A percentile compares a stretch with the other conserved stretches of the same genome.
phyloP scores from a whole-genome alignment of 1,284 basidiomycete genomes.

The Cryptococcus amylolentus region DNA sequence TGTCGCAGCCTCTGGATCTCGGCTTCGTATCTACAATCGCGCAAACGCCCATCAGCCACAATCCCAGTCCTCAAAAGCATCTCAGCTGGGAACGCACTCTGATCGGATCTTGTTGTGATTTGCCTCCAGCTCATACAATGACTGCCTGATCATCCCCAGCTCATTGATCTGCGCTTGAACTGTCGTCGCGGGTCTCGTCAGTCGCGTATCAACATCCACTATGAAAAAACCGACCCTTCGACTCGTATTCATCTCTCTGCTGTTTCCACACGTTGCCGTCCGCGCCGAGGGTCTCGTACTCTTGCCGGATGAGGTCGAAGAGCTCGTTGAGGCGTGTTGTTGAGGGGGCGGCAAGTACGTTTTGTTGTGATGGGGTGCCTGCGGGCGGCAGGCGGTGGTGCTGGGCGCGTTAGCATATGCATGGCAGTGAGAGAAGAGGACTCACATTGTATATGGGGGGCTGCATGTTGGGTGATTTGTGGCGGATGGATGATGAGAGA shows the following conservation, averaged over 20 bases:
- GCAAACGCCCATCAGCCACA: background rate
- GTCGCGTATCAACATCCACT: background rate
- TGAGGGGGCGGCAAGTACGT: slow-evolving; percentile 17
- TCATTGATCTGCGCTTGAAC: slow-evolving; percentile 69
- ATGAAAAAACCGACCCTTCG: slow-evolving; percentile 61
- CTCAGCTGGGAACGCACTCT: slow-evolving; percentile 49
- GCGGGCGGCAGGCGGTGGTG: slow-evolving; percentile 44
- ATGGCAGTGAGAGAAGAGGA: background rate
- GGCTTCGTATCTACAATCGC: slow-evolving; percentile 59
- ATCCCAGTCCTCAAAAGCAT: background rate
- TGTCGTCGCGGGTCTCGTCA: slow-evolving; percentile 34
- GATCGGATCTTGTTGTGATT: slow-evolving; percentile 67
- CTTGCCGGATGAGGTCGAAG: slow-evolving; percentile 76
- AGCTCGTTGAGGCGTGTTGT: slow-evolving; percentile 64
- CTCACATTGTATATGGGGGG: slow-evolving; percentile 43
- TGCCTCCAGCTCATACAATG: slow-evolving; percentile 72
- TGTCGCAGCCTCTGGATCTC: slow-evolving; percentile 65
- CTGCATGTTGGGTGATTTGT: slow-evolving; percentile 24
- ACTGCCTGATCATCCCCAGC: slow-evolving; percentile 67
- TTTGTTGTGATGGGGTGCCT: slow-evolving; percentile 28
- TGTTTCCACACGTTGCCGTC: slow-evolving; percentile 67
- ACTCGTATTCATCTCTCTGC: slow-evolving; percentile 86
- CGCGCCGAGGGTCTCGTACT: slow-evolving; percentile 73
- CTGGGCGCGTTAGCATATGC: slow-evolving; percentile 17
- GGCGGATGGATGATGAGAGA: slow-evolving; percentile 1